A percentile compares a stretch with the other conserved stretches of the same genome.
Evolutionary conservation across 73 alveolate species (phyloP).

Genomic region (Urostyla sp.): DNA sequence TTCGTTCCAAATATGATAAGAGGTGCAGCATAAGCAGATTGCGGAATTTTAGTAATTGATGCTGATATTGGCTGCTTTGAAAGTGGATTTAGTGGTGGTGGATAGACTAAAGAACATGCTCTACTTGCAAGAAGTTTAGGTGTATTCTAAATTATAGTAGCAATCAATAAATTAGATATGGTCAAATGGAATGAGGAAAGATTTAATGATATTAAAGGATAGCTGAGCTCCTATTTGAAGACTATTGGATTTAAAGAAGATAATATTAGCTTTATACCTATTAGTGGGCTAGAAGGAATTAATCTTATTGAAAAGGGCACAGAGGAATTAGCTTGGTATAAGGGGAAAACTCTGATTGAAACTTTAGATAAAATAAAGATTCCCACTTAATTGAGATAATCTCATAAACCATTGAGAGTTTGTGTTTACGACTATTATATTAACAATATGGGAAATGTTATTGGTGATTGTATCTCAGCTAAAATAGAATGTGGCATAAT

Average conservation of each 20-base stretch:
- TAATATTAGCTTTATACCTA: slow-evolving; percentile 76
- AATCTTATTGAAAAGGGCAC: slow-evolving; percentile 75
- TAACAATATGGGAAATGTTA: slow-evolving; percentile 43
- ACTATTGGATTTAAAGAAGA: slow-evolving; percentile 74
- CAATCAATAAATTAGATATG: slow-evolving; percentile 86
- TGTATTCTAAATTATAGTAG: slow-evolving; percentile 77
- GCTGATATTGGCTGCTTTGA: slow-evolving; percentile 78
- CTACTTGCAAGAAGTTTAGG: slow-evolving; percentile 92
- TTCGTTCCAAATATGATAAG: slow-evolving; percentile 98
- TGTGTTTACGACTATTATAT: slow-evolving; percentile 72
- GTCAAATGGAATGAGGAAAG: slow-evolving; percentile 84
- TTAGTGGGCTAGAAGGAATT: slow-evolving; percentile 87
- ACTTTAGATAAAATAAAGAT: slow-evolving; percentile 73
- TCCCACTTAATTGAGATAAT: slow-evolving; percentile 70
- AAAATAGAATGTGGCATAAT: slow-evolving; percentile 85
- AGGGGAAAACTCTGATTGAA: slow-evolving; percentile 78
- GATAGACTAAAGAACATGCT: slow-evolving; percentile 95
- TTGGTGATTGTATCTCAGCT: slow-evolving; percentile 75
- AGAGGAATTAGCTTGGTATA: slow-evolving; percentile 71
- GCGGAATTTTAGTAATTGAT: slow-evolving; percentile 91
- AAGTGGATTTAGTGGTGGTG: slow-evolving; percentile 87
- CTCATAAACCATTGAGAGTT: slow-evolving; percentile 83
- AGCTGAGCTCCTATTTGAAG: slow-evolving; percentile 56
- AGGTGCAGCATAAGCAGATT: slow-evolving; percentile 97
- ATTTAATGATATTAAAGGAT: slow-evolving; percentile 63